Conservation (phyloP, 352 stramenopile genomes). For the Phytophthora sojae region DNA sequence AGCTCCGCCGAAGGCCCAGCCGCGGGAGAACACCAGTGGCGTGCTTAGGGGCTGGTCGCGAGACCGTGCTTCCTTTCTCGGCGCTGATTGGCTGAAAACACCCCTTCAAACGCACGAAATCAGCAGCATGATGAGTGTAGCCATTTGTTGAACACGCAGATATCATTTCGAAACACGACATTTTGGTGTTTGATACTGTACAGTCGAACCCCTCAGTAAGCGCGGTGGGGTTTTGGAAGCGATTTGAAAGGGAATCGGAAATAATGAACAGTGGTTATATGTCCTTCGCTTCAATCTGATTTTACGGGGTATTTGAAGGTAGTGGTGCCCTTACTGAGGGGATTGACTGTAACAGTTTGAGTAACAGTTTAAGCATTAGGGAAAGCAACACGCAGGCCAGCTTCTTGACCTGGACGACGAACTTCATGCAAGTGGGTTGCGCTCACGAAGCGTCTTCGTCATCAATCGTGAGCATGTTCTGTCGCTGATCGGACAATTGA, state of each 20-base stretch:
- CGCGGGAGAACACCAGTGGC: conserved; percentile 20
- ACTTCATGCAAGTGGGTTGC: conserved; percentile 7
- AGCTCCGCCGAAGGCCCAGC: conserved; percentile 10
- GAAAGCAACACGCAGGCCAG: background rate
- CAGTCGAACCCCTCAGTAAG: too few species aligned
- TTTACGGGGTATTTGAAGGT: too few species aligned
- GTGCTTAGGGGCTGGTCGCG: conserved; percentile 3
- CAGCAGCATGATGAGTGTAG: conserved; percentile 5
- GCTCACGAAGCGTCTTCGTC: conserved; percentile 59
- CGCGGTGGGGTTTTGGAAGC: too few species aligned
- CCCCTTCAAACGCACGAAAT: conserved; percentile 11
- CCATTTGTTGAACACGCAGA: conserved; percentile 20
- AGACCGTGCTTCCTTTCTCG: conserved; percentile 20
- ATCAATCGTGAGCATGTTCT: conserved; percentile 63
- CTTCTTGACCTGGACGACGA: background rate
- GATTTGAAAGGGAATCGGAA: too few species aligned
- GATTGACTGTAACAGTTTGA: background rate
- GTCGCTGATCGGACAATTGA: conserved; percentile 42
- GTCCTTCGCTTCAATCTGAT: too few species aligned
- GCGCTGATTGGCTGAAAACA: conserved; percentile 36
- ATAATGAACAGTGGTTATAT: too few species aligned
- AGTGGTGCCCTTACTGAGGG: too few species aligned
- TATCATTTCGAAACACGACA: conserved; percentile 20
- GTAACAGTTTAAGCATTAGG: background rate
- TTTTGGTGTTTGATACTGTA: conserved; percentile 7